Evolutionary conservation across 345 rosid genomes (phyloP).

Genomic region (Camelina sativa): DNA sequence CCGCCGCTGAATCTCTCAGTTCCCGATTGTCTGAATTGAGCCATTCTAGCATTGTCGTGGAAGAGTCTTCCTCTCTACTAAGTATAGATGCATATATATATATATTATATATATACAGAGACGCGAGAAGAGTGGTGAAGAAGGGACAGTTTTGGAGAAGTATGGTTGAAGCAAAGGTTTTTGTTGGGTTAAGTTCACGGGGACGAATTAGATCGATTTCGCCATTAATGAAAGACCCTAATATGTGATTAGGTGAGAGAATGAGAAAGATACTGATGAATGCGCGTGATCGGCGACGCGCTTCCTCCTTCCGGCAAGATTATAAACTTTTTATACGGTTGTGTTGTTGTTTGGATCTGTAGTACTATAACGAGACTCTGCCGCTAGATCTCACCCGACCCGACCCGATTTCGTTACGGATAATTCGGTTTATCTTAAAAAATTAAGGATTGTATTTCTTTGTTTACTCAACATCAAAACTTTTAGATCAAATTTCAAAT

Average conservation of each 20-base stretch:
- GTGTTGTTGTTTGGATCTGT: slow-evolving; percentile 27
- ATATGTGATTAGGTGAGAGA: slow-evolving; percentile 14
- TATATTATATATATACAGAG: too few species aligned
- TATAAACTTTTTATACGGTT: not conserved
- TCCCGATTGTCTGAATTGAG: slow-evolving; percentile 91
- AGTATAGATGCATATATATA: slow-evolving; percentile 9
- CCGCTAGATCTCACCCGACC: slow-evolving; percentile 37
- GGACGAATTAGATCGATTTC: slow-evolving; percentile 20
- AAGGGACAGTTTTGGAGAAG: slow-evolving; percentile 33
- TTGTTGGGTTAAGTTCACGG: slow-evolving; percentile 25
- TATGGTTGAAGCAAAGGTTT: slow-evolving; percentile 37
- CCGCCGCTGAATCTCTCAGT: slow-evolving; percentile 50
- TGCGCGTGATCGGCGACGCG: slow-evolving; percentile 44
- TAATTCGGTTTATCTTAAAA: too few species aligned
- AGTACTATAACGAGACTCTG: not conserved
- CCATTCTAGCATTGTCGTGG: slow-evolving; percentile 65
- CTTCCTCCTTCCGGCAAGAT: slow-evolving; percentile 29
- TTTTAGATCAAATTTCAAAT: too few species aligned
- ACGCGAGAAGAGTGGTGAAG: not conserved
- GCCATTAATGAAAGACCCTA: slow-evolving; percentile 12
- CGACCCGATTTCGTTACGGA: not conserved
- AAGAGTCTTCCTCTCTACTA: slow-evolving; percentile 24
- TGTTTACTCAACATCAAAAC: too few species aligned
- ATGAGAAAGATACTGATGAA: slow-evolving; percentile 24
- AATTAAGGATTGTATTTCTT: too few species aligned